Percentiles rank a stretch among this genome's conserved stretches.
Evolutionary conservation across 2,329 filamentous ascomycete species (phyloP).

Genomic region (Botryotinia convoluta): DNA sequence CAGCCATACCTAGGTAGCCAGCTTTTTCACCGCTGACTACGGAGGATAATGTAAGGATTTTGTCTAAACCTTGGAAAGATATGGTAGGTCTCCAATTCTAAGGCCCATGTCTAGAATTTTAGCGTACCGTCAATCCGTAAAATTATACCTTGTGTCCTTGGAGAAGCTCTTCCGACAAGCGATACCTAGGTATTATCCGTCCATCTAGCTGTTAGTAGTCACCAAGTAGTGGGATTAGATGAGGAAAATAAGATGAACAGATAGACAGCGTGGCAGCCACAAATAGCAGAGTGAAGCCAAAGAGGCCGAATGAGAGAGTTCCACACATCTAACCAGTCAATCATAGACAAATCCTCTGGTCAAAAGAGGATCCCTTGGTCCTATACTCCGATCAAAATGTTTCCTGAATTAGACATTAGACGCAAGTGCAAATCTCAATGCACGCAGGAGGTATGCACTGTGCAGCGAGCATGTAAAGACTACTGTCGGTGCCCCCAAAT

Average conservation of each 20-base stretch:
- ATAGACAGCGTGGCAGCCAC: conserved; percentile 8
- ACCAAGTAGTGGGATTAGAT: background rate
- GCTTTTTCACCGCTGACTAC: conserved; percentile 15
- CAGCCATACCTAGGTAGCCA: conserved; percentile 6
- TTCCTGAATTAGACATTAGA: conserved; percentile 18
- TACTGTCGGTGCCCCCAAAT: conserved; percentile 14
- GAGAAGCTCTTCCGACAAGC: conserved; percentile 3
- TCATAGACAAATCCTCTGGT: conserved; percentile 1
- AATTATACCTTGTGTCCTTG: conserved; percentile 9
- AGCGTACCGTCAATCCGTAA: conserved; percentile 3
- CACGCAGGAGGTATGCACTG: conserved; percentile 4
- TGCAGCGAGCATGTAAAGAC: conserved; percentile 10
- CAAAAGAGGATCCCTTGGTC: conserved; percentile 14
- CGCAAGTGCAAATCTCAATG: background rate
- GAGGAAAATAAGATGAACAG: conserved; percentile 12
- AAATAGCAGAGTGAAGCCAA: background rate
- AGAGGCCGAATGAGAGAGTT: conserved; percentile 6
- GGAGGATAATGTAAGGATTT: conserved; percentile 11
- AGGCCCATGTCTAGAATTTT: conserved; percentile 10
- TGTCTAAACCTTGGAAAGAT: conserved; percentile 12
- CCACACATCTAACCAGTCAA: conserved; percentile 12
- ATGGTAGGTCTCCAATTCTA: background rate
- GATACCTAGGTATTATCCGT: conserved; percentile 4
- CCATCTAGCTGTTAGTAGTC: background rate
- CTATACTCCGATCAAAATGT: background rate